Percentiles rank a stretch among this genome's conserved stretches.
Conservation (phyloP, 495 filamentous ascomycete genomes). For the Penicillium argentinense region DNA sequence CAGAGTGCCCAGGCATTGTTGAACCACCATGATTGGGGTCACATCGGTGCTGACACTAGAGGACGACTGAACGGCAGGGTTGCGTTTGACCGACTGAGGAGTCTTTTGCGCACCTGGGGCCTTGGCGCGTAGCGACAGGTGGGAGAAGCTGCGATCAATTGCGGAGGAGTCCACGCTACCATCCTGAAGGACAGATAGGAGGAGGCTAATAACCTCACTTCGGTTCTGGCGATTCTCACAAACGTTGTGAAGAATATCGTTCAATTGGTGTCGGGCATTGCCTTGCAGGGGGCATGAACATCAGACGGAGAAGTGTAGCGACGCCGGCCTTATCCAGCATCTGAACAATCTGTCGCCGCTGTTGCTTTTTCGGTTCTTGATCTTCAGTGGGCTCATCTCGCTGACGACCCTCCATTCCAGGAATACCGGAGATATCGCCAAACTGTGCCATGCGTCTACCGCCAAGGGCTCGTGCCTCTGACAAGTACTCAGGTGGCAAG, state of each 20-base stretch:
- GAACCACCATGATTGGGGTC: constrained; percentile 90
- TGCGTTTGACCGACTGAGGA: constrained; percentile 73
- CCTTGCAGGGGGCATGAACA: constrained; percentile 94
- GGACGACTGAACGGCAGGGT: constrained; percentile 55
- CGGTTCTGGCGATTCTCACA: constrained; percentile 94
- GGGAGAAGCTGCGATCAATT: constrained; percentile 91
- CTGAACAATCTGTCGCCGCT: constrained; percentile 79
- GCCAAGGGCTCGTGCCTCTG: constrained; percentile 76
- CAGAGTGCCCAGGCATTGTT: constrained; percentile 86
- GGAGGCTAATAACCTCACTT: constrained; percentile 87
- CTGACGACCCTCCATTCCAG: constrained; percentile 44
- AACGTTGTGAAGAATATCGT: constrained; percentile 81
- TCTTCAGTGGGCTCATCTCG: constrained; percentile 42
- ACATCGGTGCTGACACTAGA: constrained; percentile 67
- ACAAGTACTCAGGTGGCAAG: constrained; percentile 80
- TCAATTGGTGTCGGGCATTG: constrained; percentile 74
- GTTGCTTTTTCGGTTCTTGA: constrained; percentile 62
- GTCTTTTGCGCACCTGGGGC: constrained; percentile 75
- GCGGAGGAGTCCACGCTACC: constrained; percentile 89
- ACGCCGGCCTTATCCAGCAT: constrained; percentile 96
- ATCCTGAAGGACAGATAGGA: constrained; percentile 95
- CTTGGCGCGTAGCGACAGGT: constrained; percentile 87
- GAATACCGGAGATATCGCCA: constrained; percentile 40
- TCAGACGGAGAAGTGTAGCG: constrained; percentile 88
- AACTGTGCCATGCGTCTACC: constrained; percentile 63